Conservation (phyloP, 192 early-diverging fungal species). For the Chytriomyces sp. region DNA sequence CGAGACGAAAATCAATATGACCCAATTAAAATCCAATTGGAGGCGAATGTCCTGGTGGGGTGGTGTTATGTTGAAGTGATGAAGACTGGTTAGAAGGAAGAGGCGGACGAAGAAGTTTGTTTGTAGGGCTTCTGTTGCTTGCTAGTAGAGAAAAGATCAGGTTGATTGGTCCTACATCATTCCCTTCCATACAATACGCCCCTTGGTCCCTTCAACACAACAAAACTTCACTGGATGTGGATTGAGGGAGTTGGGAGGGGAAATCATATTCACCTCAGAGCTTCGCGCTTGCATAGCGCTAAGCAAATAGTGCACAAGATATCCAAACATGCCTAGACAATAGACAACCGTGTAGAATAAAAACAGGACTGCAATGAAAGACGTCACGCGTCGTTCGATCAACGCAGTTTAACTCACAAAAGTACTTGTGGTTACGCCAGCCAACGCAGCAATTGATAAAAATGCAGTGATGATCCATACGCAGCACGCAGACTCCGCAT, state of each 20-base stretch:
- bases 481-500: conserved; percentile 40
- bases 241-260: not conserved
- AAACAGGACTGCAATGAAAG: conserved; percentile 34
- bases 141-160: too few relatives aligned
- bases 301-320: conserved; percentile 10
- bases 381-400: not conserved
- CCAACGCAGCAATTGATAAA: conserved; percentile 54
- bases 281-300: conserved; percentile 1
- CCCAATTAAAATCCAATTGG: conserved; percentile 35
- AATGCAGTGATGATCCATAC: conserved; percentile 51
- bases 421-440: conserved; percentile 50
- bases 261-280: conserved; percentile 20
- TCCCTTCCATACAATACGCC: too few relatives aligned
- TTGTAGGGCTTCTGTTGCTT: too few relatives aligned
- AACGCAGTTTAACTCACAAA: conserved; percentile 36
- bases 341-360: conserved; percentile 40
- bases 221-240: not conserved
- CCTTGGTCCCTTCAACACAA: too few relatives aligned
- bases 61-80: not conserved
- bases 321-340: conserved; percentile 40
- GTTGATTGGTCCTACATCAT: too few relatives aligned
- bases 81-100: not conserved
- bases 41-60: not conserved
- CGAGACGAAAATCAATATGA: conserved; percentile 37
- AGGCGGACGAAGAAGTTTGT: too few relatives aligned